Conservation (phyloP, 2,329 filamentous ascomycete species). For the Trichoderma koningii region DNA sequence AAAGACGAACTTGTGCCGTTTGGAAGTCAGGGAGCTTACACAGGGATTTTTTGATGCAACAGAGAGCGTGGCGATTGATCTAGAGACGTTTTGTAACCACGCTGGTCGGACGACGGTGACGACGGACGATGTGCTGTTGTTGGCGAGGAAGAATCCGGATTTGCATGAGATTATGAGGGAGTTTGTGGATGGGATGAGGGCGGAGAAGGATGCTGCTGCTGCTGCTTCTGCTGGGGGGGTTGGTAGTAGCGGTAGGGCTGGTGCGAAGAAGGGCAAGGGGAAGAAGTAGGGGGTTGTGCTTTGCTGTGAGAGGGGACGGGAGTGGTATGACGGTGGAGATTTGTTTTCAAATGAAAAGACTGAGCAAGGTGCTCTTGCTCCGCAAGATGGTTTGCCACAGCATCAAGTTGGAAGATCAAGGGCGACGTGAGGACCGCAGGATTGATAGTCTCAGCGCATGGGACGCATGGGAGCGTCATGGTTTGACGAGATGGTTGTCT, state of each 20-base stretch:
- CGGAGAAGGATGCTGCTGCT: conserved; percentile 39
- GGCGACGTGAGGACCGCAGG: not conserved
- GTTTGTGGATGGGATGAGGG: conserved; percentile 64
- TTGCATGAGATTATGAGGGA: conserved; percentile 73
- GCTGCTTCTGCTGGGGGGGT: conserved; percentile 24
- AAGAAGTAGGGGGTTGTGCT: not conserved
- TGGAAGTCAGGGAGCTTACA: not conserved
- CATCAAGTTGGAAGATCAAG: no score
- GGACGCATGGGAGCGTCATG: not conserved
- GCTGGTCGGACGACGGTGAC: conserved; percentile 79
- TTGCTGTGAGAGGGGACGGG: no score
- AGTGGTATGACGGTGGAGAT: no score
- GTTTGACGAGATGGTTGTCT: not conserved
- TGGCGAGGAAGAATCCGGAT: conserved; percentile 84
- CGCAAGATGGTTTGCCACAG: no score
- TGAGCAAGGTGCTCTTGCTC: no score
- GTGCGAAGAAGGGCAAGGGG: conserved; percentile 38
- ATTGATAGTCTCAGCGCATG: no score
- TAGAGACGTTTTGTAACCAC: conserved; percentile 67
- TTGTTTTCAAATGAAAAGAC: no score
- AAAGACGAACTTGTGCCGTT: no score
- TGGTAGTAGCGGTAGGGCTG: conserved; percentile 39
- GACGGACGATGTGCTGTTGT: conserved; percentile 82
- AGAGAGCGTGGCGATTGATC: conserved; percentile 60
- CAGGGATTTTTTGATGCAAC: not conserved